phyloP scores from a whole-genome alignment of 306 rosid species.

The Quercus rubra region DNA sequence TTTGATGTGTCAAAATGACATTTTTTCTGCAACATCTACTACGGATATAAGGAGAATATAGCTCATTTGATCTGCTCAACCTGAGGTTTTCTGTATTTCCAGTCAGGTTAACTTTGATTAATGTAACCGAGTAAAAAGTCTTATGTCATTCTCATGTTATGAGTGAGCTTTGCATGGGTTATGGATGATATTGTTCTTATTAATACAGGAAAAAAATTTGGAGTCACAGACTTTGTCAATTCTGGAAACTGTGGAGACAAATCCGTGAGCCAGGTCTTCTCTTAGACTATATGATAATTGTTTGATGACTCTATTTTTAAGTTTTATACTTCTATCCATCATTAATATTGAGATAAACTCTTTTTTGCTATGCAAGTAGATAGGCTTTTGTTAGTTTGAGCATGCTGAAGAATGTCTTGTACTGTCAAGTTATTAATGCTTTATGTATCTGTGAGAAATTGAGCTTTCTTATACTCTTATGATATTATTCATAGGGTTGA shows the following conservation, averaged over 20 bases:
- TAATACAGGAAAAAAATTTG: constrained; percentile 66
- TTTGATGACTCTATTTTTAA: not conserved
- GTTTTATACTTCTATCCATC: not conserved
- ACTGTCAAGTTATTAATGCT: not conserved
- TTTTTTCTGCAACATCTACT: too few species aligned
- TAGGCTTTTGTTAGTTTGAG: not conserved
- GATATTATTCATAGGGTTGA: not conserved
- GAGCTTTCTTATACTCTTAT: not conserved
- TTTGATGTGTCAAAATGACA: too few species aligned
- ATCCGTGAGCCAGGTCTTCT: constrained; percentile 67
- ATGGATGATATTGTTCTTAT: not conserved
- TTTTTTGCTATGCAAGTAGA: not conserved
- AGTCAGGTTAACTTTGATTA: not conserved
- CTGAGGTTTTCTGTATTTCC: not conserved
- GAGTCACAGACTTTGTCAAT: constrained; percentile 64
- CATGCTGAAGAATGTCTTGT: not conserved
- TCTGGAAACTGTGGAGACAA: constrained; percentile 43
- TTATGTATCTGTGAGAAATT: not conserved
- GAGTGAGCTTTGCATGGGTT: not conserved
- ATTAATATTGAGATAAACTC: not conserved
- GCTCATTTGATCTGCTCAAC: not conserved
- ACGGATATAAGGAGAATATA: not conserved
- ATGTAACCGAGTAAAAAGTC: not conserved
- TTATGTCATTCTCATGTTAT: not conserved
- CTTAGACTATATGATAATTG: not conserved